Base-by-base conservation (phyloP, 306 rosid species). In the Potentilla sterilis region DNA sequence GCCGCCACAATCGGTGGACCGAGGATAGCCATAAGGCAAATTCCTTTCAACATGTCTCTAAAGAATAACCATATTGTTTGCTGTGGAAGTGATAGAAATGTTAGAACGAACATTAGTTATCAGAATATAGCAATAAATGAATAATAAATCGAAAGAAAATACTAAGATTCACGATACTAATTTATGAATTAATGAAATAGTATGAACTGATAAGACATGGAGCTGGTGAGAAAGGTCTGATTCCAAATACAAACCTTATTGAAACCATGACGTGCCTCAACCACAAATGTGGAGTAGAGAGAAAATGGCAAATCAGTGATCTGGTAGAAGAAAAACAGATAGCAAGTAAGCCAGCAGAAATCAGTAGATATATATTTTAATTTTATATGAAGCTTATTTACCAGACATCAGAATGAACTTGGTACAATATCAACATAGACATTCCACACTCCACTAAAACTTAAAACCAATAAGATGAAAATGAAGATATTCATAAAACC, bases 1-100 rank as follows among this genome's bases (percentile, higher is more conserved):
- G 96, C 96, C 69, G 98, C 87, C 68, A 95, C 97, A 72, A 95
- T 92, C 13, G 96, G 97, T 65, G 97, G 98, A 69, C 97, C 97
- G 54, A 95, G 89, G 65, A 95, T 19, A 52, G 85, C 73, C 75
- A 93, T 44, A 58, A 95, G 89, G 67, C 72, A 78, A 75, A 90
- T 84, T 82, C 93, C 91, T 85, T 95, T 95, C n/a, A 95, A 43
- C 84, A 90, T 87, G 83, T 95, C 97, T 84, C 97, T 80, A 83
- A 95, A 92, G 92, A 86, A 95, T 81, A 95, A 78, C 90, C 92
- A 89, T 80, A 91, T 49, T 81, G 99, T 92, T 95, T 95, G 99
- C 97, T 95, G 98, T 7, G 81, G 68, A 72, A 80, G 40, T 86
- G 70, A 70, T 40, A 72, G 63, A 54, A 80, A 77, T n/a, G 81